Evolutionary conservation across 108 stramenopile species (phyloP).

Genomic region (Mediolabrus comicus): DNA sequence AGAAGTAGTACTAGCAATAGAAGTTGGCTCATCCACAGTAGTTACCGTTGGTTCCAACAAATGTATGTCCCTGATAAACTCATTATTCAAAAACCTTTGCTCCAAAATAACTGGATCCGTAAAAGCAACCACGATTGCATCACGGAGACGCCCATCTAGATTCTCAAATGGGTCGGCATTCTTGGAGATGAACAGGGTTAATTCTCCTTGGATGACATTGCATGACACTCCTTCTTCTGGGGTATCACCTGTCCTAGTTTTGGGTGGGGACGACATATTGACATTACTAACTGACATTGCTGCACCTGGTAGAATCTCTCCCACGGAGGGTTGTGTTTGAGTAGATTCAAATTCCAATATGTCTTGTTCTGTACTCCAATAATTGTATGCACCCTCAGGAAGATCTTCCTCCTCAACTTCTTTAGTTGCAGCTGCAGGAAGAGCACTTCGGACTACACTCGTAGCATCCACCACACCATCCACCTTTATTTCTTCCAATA

Average conservation of each 20-base stretch:
- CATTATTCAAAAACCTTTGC: not conserved
- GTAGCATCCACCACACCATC: not conserved
- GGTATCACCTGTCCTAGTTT: not conserved
- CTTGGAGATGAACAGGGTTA: not conserved
- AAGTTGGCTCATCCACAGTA: no score
- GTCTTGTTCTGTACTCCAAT: not conserved
- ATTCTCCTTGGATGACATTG: not conserved
- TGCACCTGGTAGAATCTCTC: no score
- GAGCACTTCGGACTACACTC: not conserved
- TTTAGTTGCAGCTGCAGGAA: not conserved
- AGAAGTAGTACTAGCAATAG: not conserved
- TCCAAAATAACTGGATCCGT: not conserved
- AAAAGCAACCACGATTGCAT: not conserved
- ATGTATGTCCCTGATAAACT: not conserved
- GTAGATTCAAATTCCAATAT: not conserved
- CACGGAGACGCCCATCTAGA: not conserved
- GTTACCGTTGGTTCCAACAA: not conserved
- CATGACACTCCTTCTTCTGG: not conserved
- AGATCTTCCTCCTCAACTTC: not conserved
- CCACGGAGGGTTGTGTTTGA: not conserved
- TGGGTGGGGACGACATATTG: not conserved
- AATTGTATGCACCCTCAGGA: not conserved
- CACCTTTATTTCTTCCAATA: not conserved
- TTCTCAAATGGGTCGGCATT: not conserved
- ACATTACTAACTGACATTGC: not conserved